Evolutionary conservation across 345 rosid species (phyloP).

Genomic region (Lumnitzera racemosa): DNA sequence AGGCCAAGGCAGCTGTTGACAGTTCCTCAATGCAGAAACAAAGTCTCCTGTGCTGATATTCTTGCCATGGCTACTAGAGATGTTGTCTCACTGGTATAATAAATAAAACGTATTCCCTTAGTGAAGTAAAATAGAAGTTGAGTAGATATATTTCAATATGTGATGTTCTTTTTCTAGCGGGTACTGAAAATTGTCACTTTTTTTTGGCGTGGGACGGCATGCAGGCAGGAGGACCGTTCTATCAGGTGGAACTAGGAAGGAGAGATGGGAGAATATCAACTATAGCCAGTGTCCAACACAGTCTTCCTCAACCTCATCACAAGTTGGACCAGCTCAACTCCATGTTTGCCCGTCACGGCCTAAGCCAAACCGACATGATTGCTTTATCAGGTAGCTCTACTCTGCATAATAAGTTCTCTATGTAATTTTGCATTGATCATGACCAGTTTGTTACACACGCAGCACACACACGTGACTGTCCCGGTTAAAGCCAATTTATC

Average conservation of each 20-base stretch:
- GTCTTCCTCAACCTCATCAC: conserved; percentile 52
- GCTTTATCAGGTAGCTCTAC: conserved; percentile 64
- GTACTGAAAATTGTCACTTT: background rate
- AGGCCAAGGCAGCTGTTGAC: conserved; percentile 83
- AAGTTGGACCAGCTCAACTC: conserved; percentile 57
- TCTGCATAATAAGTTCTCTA: no score
- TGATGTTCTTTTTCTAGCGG: background rate
- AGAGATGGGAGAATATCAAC: conserved; percentile 68
- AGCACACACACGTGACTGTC: no score
- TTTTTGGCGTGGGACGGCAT: background rate
- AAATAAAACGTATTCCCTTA: background rate
- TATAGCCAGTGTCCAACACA: conserved; percentile 45
- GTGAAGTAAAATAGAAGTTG: background rate
- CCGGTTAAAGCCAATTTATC: no score
- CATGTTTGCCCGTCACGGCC: conserved; percentile 52
- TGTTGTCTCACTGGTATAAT: conserved; percentile 47
- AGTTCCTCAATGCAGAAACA: conserved; percentile 69
- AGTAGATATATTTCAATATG: background rate
- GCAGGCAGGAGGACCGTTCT: conserved; percentile 82
- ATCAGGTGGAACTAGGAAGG: conserved; percentile 75
- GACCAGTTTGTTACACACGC: no score
- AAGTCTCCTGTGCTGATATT: conserved; percentile 92
- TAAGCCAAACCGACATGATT: conserved; percentile 71
- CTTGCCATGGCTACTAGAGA: conserved; percentile 87
- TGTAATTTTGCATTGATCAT: no score